Evolutionary conservation across 2,329 filamentous ascomycete species (phyloP).

Genomic region (Claviceps digitariae): DNA sequence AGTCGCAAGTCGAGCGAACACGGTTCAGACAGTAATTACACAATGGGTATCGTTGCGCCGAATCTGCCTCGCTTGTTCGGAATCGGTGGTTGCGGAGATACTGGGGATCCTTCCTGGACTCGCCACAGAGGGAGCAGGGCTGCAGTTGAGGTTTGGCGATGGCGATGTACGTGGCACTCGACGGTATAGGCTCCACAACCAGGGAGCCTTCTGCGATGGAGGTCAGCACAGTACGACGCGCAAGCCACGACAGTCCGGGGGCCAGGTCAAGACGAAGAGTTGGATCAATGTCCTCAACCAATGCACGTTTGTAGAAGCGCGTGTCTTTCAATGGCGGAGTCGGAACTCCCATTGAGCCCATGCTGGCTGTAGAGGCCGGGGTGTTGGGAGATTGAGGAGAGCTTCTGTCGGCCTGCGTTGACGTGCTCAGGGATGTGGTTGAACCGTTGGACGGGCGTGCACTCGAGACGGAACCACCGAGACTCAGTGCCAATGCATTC

Average conservation of each 20-base stretch:
- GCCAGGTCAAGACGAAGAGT: conserved; percentile 81
- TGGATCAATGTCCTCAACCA: conserved; percentile 88
- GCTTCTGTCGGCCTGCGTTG: conserved; percentile 33
- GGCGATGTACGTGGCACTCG: conserved; percentile 35
- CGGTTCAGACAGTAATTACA: conserved; percentile 79
- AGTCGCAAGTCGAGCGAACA: conserved; percentile 80
- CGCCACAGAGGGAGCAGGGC: conserved; percentile 80
- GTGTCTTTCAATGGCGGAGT: conserved; percentile 68
- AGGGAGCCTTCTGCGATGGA: conserved; percentile 76
- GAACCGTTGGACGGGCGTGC: conserved; percentile 44
- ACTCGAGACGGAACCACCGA: conserved; percentile 33
- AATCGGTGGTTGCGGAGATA: conserved; percentile 78
- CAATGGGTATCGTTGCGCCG: conserved; percentile 76
- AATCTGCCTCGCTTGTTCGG: conserved; percentile 73
- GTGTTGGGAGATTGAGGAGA: conserved; percentile 47
- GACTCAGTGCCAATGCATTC: conserved; percentile 28
- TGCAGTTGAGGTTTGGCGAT: conserved; percentile 41
- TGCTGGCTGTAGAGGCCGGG: conserved; percentile 38
- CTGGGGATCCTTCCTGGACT: conserved; percentile 54
- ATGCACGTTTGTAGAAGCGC: conserved; percentile 81
- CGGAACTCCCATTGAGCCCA: conserved; percentile 23
- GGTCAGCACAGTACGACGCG: conserved; percentile 68
- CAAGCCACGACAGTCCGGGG: conserved; percentile 86
- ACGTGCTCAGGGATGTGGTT: conserved; percentile 40
- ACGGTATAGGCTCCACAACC: conserved; percentile 76